phyloP scores from a whole-genome alignment of 2,329 filamentous ascomycete genomes.

The Penicillium sp. region DNA sequence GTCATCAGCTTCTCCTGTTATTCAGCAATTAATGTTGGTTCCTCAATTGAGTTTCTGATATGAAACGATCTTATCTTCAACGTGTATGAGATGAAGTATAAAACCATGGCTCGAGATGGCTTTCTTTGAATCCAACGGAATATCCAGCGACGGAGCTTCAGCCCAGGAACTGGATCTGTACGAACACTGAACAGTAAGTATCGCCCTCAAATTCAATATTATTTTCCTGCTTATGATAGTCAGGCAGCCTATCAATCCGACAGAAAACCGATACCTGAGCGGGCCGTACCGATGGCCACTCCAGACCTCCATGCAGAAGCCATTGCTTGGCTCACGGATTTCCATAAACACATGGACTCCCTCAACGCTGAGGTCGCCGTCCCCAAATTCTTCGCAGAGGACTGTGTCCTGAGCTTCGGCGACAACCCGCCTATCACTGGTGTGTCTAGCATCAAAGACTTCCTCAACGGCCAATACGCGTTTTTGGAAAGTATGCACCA shows the following conservation, averaged over 20 bases:
- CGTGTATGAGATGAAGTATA: not conserved
- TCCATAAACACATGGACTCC: constrained; percentile 8
- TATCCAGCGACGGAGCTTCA: not conserved
- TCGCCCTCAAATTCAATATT: not conserved
- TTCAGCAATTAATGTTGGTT: not conserved
- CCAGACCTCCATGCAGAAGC: constrained; percentile 2
- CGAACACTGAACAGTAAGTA: not conserved
- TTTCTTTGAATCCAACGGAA: not conserved
- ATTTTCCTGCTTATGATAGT: not conserved
- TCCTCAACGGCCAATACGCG: constrained; percentile 5
- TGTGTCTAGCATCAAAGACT: not conserved
- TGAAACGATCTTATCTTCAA: not conserved
- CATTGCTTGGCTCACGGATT: constrained; percentile 9
- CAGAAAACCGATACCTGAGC: not conserved
- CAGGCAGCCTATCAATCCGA: not conserved
- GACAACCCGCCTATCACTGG: constrained; percentile 5
- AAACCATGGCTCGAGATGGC: not conserved
- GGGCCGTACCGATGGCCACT: not conserved
- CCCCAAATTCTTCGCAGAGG: constrained; percentile 9
- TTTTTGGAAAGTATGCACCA: constrained; percentile 12
- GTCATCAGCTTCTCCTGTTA: not conserved
- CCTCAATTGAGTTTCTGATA: no score
- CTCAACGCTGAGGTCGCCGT: constrained; percentile 2
- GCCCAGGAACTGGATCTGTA: no score
- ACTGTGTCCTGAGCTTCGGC: constrained; percentile 5